These are phyloP conservation scores for Anisodus acutangulus DNA, from an alignment of 257 asterid genomes.

Conservation along the genomic window DNA sequence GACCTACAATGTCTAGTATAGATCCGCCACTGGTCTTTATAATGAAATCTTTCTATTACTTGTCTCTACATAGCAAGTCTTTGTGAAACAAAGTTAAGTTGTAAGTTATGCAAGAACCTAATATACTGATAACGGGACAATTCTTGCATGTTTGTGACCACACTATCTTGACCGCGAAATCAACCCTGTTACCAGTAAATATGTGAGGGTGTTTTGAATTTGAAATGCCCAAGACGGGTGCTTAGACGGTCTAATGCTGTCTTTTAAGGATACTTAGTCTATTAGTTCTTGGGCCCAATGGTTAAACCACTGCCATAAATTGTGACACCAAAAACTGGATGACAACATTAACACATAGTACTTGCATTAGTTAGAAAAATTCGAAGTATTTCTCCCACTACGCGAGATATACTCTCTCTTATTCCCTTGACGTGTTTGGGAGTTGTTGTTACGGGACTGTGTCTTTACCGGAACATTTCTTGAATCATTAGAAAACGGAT, in stretches of 20 bases:
- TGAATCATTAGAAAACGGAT: neutral
- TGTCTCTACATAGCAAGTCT: neutral
- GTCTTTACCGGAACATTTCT: neutral
- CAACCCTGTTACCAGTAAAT: neutral
- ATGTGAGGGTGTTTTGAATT: neutral
- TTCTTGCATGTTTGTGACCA: neutral
- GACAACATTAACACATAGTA: neutral
- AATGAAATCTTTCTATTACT: neutral
- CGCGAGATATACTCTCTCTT: neutral
- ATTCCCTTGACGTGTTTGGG: neutral
- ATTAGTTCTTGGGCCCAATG: neutral
- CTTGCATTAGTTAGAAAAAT: neutral
- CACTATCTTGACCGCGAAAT: neutral
- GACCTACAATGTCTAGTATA: neutral
- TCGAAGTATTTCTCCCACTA: neutral
- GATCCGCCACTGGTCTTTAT: neutral
- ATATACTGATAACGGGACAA: neutral
- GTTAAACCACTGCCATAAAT: neutral
- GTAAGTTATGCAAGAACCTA: neutral
- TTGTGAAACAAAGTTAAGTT: neutral
- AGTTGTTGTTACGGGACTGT: neutral
- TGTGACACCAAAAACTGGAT: conserved; percentile 19
- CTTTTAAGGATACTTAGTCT: neutral
- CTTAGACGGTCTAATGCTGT: neutral
- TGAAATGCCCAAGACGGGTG: neutral